These are phyloP conservation scores for Aspergillus chevalieri DNA, from an alignment of 2,329 filamentous ascomycete species.

Conservation along the genomic window DNA sequence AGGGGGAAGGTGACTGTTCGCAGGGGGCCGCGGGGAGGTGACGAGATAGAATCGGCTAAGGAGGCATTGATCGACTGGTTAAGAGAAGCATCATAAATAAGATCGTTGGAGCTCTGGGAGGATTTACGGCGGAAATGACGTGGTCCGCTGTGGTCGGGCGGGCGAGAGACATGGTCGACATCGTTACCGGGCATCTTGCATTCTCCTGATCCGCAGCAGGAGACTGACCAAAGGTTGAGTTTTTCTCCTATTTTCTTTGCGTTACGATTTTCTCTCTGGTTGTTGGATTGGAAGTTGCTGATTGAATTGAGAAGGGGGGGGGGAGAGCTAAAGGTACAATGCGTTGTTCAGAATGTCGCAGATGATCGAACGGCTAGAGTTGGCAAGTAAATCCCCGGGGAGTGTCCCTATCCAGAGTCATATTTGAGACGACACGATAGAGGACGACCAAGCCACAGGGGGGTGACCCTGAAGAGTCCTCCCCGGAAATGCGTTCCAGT, in stretches of 20 bases:
- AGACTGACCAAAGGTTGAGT: neutral
- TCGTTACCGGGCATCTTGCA: constrained; percentile 41
- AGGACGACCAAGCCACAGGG: constrained; percentile 9
- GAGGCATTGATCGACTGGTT: constrained; percentile 20
- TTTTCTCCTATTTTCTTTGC: constrained; percentile 2
- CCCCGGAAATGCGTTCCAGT: constrained; percentile 1
- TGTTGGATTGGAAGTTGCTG: constrained; percentile 11
- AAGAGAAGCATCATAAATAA: constrained; percentile 18
- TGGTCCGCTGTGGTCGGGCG: constrained; percentile 23
- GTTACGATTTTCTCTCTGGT: constrained; percentile 1
- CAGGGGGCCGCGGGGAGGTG: constrained; percentile 14
- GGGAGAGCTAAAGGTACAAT: constrained; percentile 23
- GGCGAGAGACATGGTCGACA: constrained; percentile 35
- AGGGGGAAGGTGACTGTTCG: constrained; percentile 6
- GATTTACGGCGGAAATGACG: constrained; percentile 27
- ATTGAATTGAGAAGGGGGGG: constrained; percentile 13
- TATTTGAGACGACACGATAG: constrained; percentile 24
- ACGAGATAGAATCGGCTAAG: constrained; percentile 19
- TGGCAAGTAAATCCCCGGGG: constrained; percentile 33
- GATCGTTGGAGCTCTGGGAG: constrained; percentile 18
- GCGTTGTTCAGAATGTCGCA: constrained; percentile 35
- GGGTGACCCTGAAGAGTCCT: constrained; percentile 6
- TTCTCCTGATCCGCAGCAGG: constrained; percentile 14
- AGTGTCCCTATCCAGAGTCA: constrained; percentile 32
- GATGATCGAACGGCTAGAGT: constrained; percentile 26